phyloP scores from a whole-genome alignment of 2,329 filamentous ascomycete genomes.

The Fusarium circinatum region DNA sequence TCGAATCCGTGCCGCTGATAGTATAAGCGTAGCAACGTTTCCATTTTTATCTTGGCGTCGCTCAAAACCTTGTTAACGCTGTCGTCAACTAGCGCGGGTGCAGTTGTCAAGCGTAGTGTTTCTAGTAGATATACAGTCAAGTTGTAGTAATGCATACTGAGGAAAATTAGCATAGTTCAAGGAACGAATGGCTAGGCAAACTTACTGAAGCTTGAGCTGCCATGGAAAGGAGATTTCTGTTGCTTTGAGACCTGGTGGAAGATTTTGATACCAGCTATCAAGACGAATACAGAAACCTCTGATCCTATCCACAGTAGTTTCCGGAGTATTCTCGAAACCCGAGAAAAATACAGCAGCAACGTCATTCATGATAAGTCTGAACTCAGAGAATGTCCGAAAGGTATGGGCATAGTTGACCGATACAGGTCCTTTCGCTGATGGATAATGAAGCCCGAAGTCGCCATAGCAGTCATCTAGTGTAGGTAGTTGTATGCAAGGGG shows the following conservation, averaged over 20 bases:
- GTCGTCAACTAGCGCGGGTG: neutral
- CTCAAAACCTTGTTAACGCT: neutral
- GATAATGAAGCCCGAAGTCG: neutral
- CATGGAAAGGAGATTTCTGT: neutral
- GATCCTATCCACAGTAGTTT: fast-evolving
- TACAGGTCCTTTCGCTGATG: neutral
- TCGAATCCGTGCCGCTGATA: neutral
- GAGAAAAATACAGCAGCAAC: neutral
- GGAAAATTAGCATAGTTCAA: no score
- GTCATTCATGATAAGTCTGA: neutral
- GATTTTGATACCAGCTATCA: neutral
- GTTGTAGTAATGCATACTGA: neutral
- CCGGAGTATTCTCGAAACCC: fast-evolving
- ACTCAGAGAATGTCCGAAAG: neutral
- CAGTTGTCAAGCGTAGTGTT: neutral
- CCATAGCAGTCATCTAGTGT: neutral
- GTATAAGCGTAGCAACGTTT: neutral
- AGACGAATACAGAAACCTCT: neutral
- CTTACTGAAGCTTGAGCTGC: slow-evolving; percentile 5
- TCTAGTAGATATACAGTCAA: neutral
- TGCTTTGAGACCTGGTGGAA: neutral
- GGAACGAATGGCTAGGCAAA: no score
- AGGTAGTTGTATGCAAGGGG: neutral
- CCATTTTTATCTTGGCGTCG: neutral
- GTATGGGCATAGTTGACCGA: neutral